phyloP scores from a whole-genome alignment of 257 asterid genomes.

The Solanum boliviense region DNA sequence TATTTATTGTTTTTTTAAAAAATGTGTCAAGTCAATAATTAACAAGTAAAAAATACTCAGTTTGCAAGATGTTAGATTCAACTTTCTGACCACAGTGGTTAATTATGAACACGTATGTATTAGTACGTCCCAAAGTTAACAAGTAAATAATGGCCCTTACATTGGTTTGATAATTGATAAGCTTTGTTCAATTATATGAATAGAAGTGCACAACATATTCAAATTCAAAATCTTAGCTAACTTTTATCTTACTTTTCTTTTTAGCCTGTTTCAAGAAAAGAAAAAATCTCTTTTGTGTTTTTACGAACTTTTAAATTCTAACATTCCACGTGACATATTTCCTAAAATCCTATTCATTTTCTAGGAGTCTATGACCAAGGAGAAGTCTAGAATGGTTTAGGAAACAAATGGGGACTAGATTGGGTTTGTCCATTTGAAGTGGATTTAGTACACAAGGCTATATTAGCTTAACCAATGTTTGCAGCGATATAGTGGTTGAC shows the following conservation, averaged over 20 bases:
- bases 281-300: background rate
- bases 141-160: background rate
- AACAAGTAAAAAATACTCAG: background rate
- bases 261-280: too few relatives aligned
- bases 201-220: too few relatives aligned
- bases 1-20: too few relatives aligned
- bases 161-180: background rate
- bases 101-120: background rate
- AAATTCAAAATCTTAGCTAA: too few relatives aligned
- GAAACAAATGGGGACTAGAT: background rate
- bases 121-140: background rate
- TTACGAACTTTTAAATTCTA: background rate
- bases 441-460: background rate
- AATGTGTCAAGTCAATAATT: too few relatives aligned
- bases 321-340: too few relatives aligned
- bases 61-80: background rate
- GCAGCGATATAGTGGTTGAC: background rate
- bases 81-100: background rate
- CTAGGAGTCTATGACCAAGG: background rate
- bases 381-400: background rate
- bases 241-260: too few relatives aligned
- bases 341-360: too few relatives aligned
- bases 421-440: background rate
- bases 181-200: background rate
- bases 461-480: background rate